A percentile compares a stretch with the other conserved stretches of the same genome.
These are phyloP conservation scores for Aspergillus panamensis DNA, from an alignment of 495 filamentous ascomycete genomes.

Conservation along the genomic window DNA sequence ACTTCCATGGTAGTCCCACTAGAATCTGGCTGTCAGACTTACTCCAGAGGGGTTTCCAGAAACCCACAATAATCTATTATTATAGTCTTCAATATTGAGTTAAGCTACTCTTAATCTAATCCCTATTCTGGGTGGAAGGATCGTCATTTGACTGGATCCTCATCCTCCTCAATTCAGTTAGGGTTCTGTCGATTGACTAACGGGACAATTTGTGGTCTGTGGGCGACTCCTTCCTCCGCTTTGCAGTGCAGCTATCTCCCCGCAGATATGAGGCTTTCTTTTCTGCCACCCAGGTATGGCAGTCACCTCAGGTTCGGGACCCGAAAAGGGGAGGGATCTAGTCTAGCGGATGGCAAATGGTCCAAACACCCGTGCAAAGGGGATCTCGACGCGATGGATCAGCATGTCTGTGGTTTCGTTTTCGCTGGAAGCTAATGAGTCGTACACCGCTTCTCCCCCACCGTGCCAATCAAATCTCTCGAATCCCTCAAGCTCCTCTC, in stretches of 20 bases:
- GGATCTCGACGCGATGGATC: constrained; percentile 8
- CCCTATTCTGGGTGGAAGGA: not conserved
- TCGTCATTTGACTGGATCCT: constrained; percentile 2
- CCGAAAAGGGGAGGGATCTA: not conserved
- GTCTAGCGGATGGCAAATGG: not conserved
- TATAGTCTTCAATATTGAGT: not conserved
- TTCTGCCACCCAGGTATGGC: not conserved
- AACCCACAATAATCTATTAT: not conserved
- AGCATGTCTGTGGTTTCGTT: constrained; percentile 7
- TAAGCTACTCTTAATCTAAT: not conserved
- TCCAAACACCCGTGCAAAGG: constrained; percentile 6
- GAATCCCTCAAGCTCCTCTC: constrained; percentile 6
- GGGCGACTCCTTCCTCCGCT: not conserved
- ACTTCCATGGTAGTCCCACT: not conserved
- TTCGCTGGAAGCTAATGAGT: constrained; percentile 2
- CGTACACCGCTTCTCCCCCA: constrained; percentile 21
- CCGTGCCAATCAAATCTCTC: constrained; percentile 16
- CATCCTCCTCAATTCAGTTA: not conserved
- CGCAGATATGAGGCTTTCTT: not conserved
- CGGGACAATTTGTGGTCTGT: not conserved
- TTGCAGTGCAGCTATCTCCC: not conserved
- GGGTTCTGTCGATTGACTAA: not conserved
- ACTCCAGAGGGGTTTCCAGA: not conserved
- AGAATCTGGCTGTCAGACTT: not conserved
- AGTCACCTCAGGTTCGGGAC: not conserved